Conservation (phyloP, 1,284 basidiomycete species). For the Leccinum huronense region DNA sequence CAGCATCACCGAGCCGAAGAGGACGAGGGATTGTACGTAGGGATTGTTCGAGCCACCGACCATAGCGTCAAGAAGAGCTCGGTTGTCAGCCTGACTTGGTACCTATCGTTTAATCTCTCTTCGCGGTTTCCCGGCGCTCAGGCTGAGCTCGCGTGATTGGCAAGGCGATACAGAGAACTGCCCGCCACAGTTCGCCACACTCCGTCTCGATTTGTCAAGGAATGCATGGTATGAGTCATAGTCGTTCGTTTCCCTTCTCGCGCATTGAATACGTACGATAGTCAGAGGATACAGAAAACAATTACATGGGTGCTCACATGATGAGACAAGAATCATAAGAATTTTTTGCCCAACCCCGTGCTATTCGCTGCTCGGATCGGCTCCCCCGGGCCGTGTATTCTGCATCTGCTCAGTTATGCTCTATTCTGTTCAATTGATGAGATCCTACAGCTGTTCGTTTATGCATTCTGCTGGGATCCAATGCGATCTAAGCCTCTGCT, state of each 20-base stretch:
- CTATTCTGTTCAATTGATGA: too few relatives aligned
- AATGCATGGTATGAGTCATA: constrained; percentile 29
- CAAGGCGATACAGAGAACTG: constrained; percentile 26
- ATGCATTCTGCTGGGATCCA: too few relatives aligned
- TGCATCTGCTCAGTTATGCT: too few relatives aligned
- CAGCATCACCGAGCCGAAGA: constrained; percentile 20
- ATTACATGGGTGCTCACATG: constrained; percentile 22
- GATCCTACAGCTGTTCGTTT: too few relatives aligned
- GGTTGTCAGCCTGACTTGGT: constrained; percentile 16
- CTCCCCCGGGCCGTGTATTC: too few relatives aligned
- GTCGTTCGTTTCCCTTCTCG: not conserved
- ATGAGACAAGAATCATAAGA: too few relatives aligned
- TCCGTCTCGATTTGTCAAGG: constrained; percentile 37
- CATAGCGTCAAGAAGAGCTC: not conserved
- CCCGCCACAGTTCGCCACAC: constrained; percentile 28
- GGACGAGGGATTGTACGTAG: not conserved
- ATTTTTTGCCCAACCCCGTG: too few relatives aligned
- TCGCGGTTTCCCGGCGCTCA: constrained; percentile 36
- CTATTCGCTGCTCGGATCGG: too few relatives aligned
- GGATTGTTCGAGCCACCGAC: constrained; percentile 1
- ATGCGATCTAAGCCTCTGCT: too few relatives aligned
- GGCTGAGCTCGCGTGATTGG: constrained; percentile 25
- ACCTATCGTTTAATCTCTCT: constrained; percentile 31
- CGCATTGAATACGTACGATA: constrained; percentile 1
- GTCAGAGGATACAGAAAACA: constrained; percentile 20